Base-by-base conservation (phyloP, 2,329 filamentous ascomycete genomes). In the Cladosporium sp. region DNA sequence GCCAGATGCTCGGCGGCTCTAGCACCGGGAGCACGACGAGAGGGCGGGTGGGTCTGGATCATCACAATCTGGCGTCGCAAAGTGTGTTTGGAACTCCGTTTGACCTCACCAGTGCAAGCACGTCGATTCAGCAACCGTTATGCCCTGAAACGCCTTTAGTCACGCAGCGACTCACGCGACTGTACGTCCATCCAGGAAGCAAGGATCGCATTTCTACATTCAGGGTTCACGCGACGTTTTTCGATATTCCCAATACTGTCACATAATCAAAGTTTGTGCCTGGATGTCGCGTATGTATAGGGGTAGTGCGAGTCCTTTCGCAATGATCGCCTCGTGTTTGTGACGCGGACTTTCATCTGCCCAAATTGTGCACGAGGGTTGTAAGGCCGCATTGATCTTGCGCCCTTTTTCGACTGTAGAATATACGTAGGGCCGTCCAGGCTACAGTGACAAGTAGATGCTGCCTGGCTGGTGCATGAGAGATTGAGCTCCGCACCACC, bases 1-100 rank as follows among this genome's bases (percentile, higher is more conserved):
- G 61, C 36, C 36, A 57, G 32, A 64, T 28, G 24, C 47, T 64
- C 61, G 61, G 61, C 51, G 61, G 24, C 26, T 34, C 32, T 24
- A 52, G 47, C 36, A 38, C n/a, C 28, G 18, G 41, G n/a, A 61
- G 28, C 41, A 49, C 34, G 47, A 52, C 59, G 26, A 52, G 59
- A n/a, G 49, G 28, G 36, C 8, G 52, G 38, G 60, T 57, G 61
- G 61, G 61, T 64, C 61, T 64, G 61, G 61, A 44, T 47, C 61
- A 64, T 64, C 61, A 26, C 61, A 64, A 64, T 64, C 51, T 41
- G 61, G 26, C 61, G 36, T 32, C 36, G 51, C 60, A 57, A 64
- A 64, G 61, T 49, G 61, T 57, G 61, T 64, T 64, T 64, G 51
- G 57, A 55, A 24, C 49, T 64, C 57, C 26, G 34, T 64, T 64